Evolutionary conservation across 176 grass and related monocot species (phyloP), one percentile per base, ranked within the genome.

Genomic region (Oryza officinalis): DNA sequence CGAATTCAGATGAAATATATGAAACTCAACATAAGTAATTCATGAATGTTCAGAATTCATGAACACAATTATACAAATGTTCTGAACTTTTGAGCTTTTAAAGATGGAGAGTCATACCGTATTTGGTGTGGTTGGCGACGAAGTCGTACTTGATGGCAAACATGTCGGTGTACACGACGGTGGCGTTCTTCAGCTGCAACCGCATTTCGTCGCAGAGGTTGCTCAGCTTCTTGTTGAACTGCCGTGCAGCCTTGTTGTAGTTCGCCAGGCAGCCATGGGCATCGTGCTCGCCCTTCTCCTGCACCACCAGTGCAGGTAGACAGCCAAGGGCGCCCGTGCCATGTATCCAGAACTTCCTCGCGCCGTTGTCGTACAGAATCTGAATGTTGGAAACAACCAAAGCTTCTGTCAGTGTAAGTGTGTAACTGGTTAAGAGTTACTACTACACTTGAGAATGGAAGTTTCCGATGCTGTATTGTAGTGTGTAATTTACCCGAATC

Each of bases 91-190:
- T 47, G 18, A 74, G 0, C 4, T 35, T 37, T 37, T 38, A 38
- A 61, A 15, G 13, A 13, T 9, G 40, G 40, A 38, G 30, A 70
- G 10, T 49, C 91, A 6, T 84, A 97, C 95, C 95, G 7, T 97
- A 88, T 89, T 90, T 81, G 27, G 52, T 86, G 81, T 89, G 83
- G 79, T 93, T 94, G 26, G 95, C 95, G 6, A 97, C 89, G 2
- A 97, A 90, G 66, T 87, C 86, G 32, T 97, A 94, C 81, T 97
- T 97, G 45, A 94, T 94, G 33, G 95, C 74, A n/a, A 89, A 97
- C 65, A 97, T 86, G 78, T 97, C 95, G 3, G 93, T 94, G 82
- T 88, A 91, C 18, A 97, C 92, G 49, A 97, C 8, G 13, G 95
- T 94, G 71, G 88, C 82, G 57, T 89, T 73, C 71, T 88, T 93